Evolutionary conservation across 192 early-diverging fungal genomes (phyloP), one percentile per base, ranked within the genome.

Genomic region (Pecoramyces ruminantium): DNA sequence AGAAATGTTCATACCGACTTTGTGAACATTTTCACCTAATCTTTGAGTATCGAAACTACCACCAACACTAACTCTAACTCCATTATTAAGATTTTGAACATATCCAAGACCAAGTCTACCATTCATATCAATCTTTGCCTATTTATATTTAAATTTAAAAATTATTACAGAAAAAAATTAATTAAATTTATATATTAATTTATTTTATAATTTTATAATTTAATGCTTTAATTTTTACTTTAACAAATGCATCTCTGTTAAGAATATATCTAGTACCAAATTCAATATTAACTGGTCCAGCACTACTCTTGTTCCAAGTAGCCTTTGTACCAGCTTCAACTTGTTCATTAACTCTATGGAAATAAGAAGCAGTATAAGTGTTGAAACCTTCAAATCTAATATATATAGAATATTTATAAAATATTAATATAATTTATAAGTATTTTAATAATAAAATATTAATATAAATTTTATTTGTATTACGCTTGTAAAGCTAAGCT

Each of bases 241-340:
- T 80, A 29, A 80, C 80, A 9, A 77, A 30, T 12, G 80, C 78
- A 77, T 80, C 80, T 16, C 21, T 29, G 77, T 79, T 77, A 38
- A 80, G 80, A 29, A 58, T 29, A 77, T 42, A 58, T 29, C 40
- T 29, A 17, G 80, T 80, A 77, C 80, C 80, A 14, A 80, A 40
- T 80, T 80, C 80, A 77, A 80, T 21, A 18, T 29, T 77, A 29
- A 80, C 80, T 80, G 30, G 30, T 8, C 78, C 78, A 78, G 90
- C 86, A 84, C 90, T 88, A 87, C 91, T 92, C 86, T 93, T 90
- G 84, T 94, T 92, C 92, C 95, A 99, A 82, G 92, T 88, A 80
- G 97, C 96, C 85, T 93, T 93, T 81, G 93, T 97, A 86, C 95
- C 96, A 81, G 96, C 96, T 88, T 99, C 96, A 84, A 98, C 92